Percentiles rank a stretch among this genome's conserved stretches.
These are phyloP conservation scores for Globisporangium iwayamae DNA, from an alignment of 352 stramenopile genomes.

Conservation along the genomic window DNA sequence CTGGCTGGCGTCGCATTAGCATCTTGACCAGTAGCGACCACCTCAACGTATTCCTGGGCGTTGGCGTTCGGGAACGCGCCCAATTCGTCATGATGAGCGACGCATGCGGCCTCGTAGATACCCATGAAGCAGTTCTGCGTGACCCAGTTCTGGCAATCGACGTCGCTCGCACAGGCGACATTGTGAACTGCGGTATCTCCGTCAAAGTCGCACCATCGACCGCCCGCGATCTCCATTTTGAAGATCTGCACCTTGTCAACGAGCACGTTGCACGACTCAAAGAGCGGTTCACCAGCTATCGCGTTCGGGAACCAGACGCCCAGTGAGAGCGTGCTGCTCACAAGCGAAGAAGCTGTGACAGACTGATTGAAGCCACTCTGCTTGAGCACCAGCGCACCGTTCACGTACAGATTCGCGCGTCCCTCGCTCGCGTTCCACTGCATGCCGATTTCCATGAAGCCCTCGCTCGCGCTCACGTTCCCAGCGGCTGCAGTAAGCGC, in stretches of 20 bases:
- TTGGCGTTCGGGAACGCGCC: not conserved
- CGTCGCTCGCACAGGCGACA: conserved; percentile 31
- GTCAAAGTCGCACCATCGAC: conserved; percentile 65
- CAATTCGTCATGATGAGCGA: conserved; percentile 10
- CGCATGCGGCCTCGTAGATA: conserved; percentile 53
- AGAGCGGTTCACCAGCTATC: conserved; percentile 50
- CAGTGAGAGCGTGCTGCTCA: conserved; percentile 31
- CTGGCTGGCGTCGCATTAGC: not conserved
- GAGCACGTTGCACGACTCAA: conserved; percentile 42
- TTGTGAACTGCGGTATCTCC: not conserved
- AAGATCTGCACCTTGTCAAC: conserved; percentile 56
- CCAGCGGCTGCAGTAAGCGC: not conserved
- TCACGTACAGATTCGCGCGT: conserved; percentile 59
- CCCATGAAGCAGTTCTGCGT: conserved; percentile 54
- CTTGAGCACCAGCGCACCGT: conserved; percentile 47
- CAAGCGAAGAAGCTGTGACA: not conserved
- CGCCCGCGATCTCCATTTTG: conserved; percentile 47
- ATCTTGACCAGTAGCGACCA: not conserved
- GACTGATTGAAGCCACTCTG: conserved; percentile 18
- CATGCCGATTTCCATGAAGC: conserved; percentile 50
- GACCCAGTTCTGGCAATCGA: conserved; percentile 47
- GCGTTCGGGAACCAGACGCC: conserved; percentile 74
- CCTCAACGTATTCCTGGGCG: not conserved
- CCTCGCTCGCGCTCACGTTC: not conserved
- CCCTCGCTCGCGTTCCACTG: conserved; percentile 58